phyloP scores from a whole-genome alignment of 2,329 filamentous ascomycete species.

The Incumbomyces lentus region DNA sequence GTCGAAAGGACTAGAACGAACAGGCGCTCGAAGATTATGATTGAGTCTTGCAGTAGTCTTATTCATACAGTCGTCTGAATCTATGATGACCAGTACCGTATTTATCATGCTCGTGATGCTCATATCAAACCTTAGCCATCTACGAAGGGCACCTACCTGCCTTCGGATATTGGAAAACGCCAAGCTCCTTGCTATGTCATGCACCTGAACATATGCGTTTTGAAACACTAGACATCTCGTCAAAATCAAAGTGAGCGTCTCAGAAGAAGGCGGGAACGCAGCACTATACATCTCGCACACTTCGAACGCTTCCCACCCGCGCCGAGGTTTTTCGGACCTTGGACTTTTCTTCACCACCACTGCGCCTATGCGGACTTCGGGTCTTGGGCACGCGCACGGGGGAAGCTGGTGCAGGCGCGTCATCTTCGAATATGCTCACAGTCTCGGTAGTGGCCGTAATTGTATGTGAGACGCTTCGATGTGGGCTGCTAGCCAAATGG shows the following conservation, averaged over 20 bases:
- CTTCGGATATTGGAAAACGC: neutral
- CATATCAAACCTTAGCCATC: neutral
- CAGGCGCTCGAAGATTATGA: neutral
- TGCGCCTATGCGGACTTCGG: constrained; percentile 17
- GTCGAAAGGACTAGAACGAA: neutral
- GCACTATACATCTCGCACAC: constrained; percentile 3
- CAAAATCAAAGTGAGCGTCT: neutral
- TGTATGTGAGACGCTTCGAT: constrained; percentile 22
- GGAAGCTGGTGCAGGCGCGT: constrained; percentile 15
- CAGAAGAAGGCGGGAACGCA: constrained; percentile 2
- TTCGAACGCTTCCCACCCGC: constrained; percentile 32
- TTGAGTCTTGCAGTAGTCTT: neutral
- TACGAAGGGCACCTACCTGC: constrained; percentile 1
- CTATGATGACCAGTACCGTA: constrained; percentile 1
- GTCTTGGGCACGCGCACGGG: constrained; percentile 19
- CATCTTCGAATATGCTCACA: constrained; percentile 22
- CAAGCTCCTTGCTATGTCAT: constrained; percentile 6
- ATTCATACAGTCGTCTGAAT: constrained; percentile 8
- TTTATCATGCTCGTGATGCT: constrained; percentile 4
- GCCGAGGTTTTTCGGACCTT: constrained; percentile 37
- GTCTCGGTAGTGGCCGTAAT: constrained; percentile 20
- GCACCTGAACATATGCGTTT: neutral
- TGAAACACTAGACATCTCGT: neutral
- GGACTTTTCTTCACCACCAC: constrained; percentile 20
- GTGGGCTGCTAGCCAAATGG: constrained; percentile 24